Evolutionary conservation across 495 filamentous ascomycete species (phyloP).

Genomic region (Margaritispora aquatica): DNA sequence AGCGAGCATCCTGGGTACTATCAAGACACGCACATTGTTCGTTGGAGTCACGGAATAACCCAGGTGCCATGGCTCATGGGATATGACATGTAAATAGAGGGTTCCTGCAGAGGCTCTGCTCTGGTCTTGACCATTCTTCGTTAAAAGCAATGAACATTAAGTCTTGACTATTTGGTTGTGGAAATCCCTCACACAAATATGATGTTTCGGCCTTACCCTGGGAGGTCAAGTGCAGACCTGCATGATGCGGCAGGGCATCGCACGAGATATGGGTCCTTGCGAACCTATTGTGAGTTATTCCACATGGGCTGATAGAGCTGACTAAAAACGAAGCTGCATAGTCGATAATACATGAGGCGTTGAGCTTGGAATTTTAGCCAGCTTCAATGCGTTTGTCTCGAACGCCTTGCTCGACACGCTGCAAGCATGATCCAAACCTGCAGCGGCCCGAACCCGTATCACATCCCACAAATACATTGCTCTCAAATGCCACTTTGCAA

Average conservation of each 20-base stretch:
- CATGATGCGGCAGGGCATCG: neutral
- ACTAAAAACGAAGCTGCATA: constrained; percentile 2
- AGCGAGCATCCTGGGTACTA: too few species aligned
- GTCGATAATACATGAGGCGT: neutral
- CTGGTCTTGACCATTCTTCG: neutral
- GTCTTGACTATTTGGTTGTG: neutral
- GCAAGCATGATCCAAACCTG: constrained; percentile 1
- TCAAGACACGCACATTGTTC: too few species aligned
- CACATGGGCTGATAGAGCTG: constrained; percentile 6
- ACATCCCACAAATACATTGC: neutral
- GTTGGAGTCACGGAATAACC: neutral
- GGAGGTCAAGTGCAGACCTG: neutral
- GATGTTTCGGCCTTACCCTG: neutral
- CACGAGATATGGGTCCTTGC: neutral
- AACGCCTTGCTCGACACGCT: neutral
- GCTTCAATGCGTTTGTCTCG: neutral
- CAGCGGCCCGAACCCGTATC: constrained; percentile 9
- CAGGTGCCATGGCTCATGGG: neutral
- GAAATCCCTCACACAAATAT: neutral
- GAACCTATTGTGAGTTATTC: neutral
- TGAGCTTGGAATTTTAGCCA: neutral
- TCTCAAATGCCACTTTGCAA: neutral
- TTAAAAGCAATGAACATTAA: neutral
- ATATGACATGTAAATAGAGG: neutral
- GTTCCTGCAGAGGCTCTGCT: neutral